A percentile compares a stretch with the other conserved stretches of the same genome.
Conservation (phyloP, 2,329 filamentous ascomycete species). For the Neophaeococcomyces aloes region DNA sequence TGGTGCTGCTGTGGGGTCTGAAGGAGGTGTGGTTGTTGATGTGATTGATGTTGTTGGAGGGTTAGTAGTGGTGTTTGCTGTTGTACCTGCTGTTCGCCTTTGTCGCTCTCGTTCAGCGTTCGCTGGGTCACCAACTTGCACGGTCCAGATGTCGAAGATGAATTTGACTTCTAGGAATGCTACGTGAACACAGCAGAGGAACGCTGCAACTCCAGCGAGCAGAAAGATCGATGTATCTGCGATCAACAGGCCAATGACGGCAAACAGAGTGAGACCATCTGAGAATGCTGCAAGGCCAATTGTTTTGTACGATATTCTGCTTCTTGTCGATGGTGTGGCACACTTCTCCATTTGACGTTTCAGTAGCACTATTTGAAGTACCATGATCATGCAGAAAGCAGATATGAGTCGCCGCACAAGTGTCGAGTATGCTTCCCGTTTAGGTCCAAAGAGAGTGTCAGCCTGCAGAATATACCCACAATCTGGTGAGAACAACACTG, state of each 20-base stretch:
- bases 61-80: slow-evolving; percentile 7
- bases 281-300: slow-evolving; percentile 52
- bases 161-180: slow-evolving; percentile 56
- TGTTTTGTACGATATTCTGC: slow-evolving; percentile 54
- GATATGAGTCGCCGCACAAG: slow-evolving; percentile 37
- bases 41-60: slow-evolving; percentile 2
- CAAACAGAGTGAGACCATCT: slow-evolving; percentile 48
- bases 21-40: neutral
- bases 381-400: slow-evolving; percentile 43
- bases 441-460: slow-evolving; percentile 41
- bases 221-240: slow-evolving; percentile 47
- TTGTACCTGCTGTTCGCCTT: slow-evolving; percentile 11
- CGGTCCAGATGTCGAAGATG: slow-evolving; percentile 56
- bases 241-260: slow-evolving; percentile 44
- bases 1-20: neutral
- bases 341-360: slow-evolving; percentile 55
- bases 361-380: slow-evolving; percentile 45
- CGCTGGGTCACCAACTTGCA: slow-evolving; percentile 43
- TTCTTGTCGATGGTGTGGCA: slow-evolving; percentile 53
- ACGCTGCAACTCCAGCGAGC: slow-evolving; percentile 45
- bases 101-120: slow-evolving; percentile 33
- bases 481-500: slow-evolving; percentile 54
- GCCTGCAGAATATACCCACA: slow-evolving; percentile 56
- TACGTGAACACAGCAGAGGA: slow-evolving; percentile 50
- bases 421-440: slow-evolving; percentile 42